These are phyloP conservation scores for Cyberlindnera lachancei DNA, from an alignment of 805 yeast genomes.

Conservation along the genomic window DNA sequence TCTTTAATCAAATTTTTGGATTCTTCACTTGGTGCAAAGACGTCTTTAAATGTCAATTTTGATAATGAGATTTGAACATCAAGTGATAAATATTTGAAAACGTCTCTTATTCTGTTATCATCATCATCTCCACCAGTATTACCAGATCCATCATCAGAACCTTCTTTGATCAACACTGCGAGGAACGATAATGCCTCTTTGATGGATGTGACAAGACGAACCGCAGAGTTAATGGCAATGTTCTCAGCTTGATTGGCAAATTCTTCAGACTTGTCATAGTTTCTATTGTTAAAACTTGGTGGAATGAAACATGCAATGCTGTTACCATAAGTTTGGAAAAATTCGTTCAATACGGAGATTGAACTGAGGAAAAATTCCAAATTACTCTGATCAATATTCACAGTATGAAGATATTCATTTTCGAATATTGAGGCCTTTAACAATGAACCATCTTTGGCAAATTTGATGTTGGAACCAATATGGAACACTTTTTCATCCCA, in stretches of 20 bases:
- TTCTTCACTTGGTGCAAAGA: slow-evolving; percentile 63
- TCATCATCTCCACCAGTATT: too few relatives aligned
- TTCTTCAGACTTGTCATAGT: slow-evolving; percentile 39
- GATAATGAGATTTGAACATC: slow-evolving; percentile 65
- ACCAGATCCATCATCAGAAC: slow-evolving; percentile 24
- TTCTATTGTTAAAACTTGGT: slow-evolving; percentile 37
- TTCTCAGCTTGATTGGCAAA: slow-evolving; percentile 84
- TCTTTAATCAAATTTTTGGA: slow-evolving; percentile 64
- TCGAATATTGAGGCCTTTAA: slow-evolving; percentile 28
- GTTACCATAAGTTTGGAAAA: slow-evolving; percentile 58
- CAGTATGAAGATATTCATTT: slow-evolving; percentile 29
- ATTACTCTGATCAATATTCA: slow-evolving; percentile 39
- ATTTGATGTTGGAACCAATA: slow-evolving; percentile 25
- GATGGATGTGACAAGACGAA: slow-evolving; percentile 66
- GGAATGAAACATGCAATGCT: slow-evolving; percentile 54
- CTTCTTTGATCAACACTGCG: slow-evolving; percentile 73
- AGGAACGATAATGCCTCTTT: slow-evolving; percentile 89
- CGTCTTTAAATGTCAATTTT: slow-evolving; percentile 61
- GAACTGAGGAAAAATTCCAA: slow-evolving; percentile 69
- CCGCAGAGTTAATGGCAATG: slow-evolving; percentile 72
- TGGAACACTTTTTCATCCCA: slow-evolving; percentile 73
- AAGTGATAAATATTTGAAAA: slow-evolving; percentile 59
- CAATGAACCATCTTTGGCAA: slow-evolving; percentile 26
- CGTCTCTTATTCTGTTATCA: slow-evolving; percentile 48
- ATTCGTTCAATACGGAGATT: slow-evolving; percentile 58